These are phyloP conservation scores for Aspergillus proliferans DNA, from an alignment of 2,329 filamentous ascomycete genomes.

Conservation along the genomic window DNA sequence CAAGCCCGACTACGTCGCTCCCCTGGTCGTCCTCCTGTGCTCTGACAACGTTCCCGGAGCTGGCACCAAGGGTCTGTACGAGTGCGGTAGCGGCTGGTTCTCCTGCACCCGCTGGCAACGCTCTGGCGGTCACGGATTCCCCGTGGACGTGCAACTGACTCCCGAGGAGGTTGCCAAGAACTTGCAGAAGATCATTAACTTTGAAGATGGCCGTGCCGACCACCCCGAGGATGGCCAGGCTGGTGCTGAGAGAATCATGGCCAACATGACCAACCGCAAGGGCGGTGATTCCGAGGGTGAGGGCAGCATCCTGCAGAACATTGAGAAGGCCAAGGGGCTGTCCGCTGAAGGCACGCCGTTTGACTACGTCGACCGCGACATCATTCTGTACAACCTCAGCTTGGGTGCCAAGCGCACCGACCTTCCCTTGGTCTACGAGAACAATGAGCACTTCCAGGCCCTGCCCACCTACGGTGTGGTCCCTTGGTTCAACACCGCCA, in stretches of 20 bases:
- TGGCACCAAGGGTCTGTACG: constrained; percentile 80
- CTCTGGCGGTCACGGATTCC: constrained; percentile 82
- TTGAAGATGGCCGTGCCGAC: constrained; percentile 81
- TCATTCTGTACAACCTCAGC: constrained; percentile 92
- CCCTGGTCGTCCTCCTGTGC: constrained; percentile 79
- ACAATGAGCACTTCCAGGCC: constrained; percentile 84
- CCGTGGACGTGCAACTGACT: constrained; percentile 72
- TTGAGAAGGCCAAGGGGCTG: constrained; percentile 67
- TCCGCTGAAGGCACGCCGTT: constrained; percentile 70
- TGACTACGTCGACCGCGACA: constrained; percentile 76
- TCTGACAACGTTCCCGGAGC: constrained; percentile 79
- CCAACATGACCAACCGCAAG: constrained; percentile 75
- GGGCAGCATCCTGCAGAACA: constrained; percentile 65
- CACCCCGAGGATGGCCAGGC: constrained; percentile 74
- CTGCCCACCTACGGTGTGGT: constrained; percentile 95
- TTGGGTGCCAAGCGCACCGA: constrained; percentile 87
- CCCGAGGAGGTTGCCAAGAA: constrained; percentile 74
- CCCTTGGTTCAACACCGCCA: constrained; percentile 79
- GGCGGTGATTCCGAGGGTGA: constrained; percentile 43
- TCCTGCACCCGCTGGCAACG: constrained; percentile 93
- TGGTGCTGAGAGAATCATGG: constrained; percentile 71
- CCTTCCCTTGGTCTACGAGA: constrained; percentile 82
- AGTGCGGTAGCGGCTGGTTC: constrained; percentile 91
- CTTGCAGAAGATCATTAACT: constrained; percentile 75
- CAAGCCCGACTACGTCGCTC: constrained; percentile 98